A percentile compares a stretch with the other conserved stretches of the same genome.
These are phyloP conservation scores for Annulohypoxylon truncatum DNA, from an alignment of 2,329 filamentous ascomycete genomes.

Conservation along the genomic window DNA sequence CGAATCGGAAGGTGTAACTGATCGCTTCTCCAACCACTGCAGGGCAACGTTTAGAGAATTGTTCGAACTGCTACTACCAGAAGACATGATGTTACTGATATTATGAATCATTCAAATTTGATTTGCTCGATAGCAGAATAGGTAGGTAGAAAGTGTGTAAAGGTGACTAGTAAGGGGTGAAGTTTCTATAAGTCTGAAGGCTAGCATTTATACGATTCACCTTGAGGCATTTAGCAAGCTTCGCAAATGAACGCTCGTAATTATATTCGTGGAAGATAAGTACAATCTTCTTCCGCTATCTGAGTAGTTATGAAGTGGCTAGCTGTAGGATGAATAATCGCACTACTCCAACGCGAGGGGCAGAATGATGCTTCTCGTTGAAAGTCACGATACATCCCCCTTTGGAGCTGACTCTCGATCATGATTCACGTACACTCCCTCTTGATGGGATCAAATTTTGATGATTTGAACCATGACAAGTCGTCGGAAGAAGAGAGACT, in stretches of 20 bases:
- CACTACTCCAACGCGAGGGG: not conserved
- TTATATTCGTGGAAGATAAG: not conserved
- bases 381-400: not conserved
- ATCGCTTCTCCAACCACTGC: constrained; percentile 1
- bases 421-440: not conserved
- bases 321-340: not conserved
- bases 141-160: not conserved
- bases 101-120: not conserved
- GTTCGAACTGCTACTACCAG: not conserved
- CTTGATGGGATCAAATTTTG: not conserved
- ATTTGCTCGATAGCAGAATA: not conserved
- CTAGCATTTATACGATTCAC: not conserved
- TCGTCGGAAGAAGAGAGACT: not conserved
- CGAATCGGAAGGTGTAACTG: not conserved
- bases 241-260: not conserved
- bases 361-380: not conserved
- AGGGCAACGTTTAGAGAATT: not conserved
- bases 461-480: not conserved
- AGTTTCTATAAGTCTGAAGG: not conserved
- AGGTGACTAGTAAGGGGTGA: not conserved
- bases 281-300: too few relatives aligned
- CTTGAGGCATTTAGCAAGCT: not conserved
- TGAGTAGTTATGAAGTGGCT: not conserved
- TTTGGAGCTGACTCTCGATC: not conserved
- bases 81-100: constrained; percentile 2